phyloP scores from a whole-genome alignment of 2,329 filamentous ascomycete genomes.

The Akanthomyces dipterigenus region DNA sequence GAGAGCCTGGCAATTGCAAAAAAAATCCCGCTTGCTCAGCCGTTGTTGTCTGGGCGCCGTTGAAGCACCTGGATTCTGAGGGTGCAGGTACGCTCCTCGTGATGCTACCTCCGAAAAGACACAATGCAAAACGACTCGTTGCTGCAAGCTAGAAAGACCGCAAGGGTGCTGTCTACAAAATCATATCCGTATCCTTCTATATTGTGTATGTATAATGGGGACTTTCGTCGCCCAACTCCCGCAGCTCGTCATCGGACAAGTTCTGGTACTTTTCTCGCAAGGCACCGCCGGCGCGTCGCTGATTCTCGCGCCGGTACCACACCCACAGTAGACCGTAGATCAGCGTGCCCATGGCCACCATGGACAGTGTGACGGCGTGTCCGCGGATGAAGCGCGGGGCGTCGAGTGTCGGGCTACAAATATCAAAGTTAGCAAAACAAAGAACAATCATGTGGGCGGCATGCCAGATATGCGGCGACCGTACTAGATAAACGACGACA shows the following conservation, averaged over 20 bases:
- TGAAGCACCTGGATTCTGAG: too few species aligned
- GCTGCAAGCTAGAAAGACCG: too few species aligned
- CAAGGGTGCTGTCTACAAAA: too few species aligned
- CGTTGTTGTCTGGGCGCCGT: too few species aligned
- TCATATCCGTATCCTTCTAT: constrained; percentile 15
- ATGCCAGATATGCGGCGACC: constrained; percentile 7
- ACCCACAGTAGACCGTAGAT: constrained; percentile 50
- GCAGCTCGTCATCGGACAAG: constrained; percentile 40
- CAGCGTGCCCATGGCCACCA: constrained; percentile 48
- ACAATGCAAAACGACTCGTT: too few species aligned
- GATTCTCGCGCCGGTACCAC: constrained; percentile 44
- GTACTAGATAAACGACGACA: constrained; percentile 61
- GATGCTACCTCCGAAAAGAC: too few species aligned
- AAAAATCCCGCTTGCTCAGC: too few species aligned
- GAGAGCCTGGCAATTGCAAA: too few species aligned
- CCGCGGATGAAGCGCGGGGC: constrained; percentile 53
- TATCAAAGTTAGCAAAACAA: neutral
- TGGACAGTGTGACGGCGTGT: constrained; percentile 52
- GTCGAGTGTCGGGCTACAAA: constrained; percentile 35
- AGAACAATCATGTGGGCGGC: neutral
- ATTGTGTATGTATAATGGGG: constrained; percentile 42
- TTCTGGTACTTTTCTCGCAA: constrained; percentile 31
- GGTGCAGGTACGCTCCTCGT: too few species aligned
- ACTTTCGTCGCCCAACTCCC: constrained; percentile 46
- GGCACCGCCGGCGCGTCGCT: constrained; percentile 32